These are phyloP conservation scores for Malus hybrid DNA, from an alignment of 331 rosid species.

Conservation along the genomic window DNA sequence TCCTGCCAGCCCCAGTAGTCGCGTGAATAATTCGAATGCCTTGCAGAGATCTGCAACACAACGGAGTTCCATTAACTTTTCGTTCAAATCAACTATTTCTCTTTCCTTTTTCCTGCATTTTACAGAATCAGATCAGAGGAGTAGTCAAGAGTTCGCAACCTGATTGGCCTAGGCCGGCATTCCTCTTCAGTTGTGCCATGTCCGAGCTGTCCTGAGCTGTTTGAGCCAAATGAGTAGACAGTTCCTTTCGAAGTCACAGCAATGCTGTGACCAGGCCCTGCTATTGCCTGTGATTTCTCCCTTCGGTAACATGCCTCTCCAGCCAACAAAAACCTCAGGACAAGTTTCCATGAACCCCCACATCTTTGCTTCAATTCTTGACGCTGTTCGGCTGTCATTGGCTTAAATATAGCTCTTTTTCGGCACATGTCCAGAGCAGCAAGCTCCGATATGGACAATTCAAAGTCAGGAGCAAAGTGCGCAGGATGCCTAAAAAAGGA, in stretches of 20 bases:
- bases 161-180: slow-evolving; percentile 69
- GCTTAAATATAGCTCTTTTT: slow-evolving; percentile 82
- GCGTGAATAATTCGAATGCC: slow-evolving; percentile 90
- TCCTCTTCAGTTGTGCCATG: slow-evolving; percentile 76
- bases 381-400: slow-evolving; percentile 64
- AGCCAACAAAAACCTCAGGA: slow-evolving; percentile 77
- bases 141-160: slow-evolving; percentile 38
- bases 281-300: slow-evolving; percentile 88
- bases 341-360: slow-evolving; percentile 99
- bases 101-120: slow-evolving; percentile 22
- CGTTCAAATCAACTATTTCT: slow-evolving; percentile 32
- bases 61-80: slow-evolving; percentile 39
- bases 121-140: slow-evolving; percentile 11
- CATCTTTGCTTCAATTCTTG: slow-evolving; percentile 70
- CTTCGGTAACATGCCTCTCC: slow-evolving; percentile 93
- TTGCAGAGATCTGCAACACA: slow-evolving; percentile 79
- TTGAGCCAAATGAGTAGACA: slow-evolving; percentile 88
- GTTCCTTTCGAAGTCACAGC: slow-evolving; percentile 82
- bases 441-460: slow-evolving; percentile 69
- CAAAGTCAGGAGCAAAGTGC: slow-evolving; percentile 71
- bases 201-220: slow-evolving; percentile 91
- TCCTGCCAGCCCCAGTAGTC: slow-evolving; percentile 78
- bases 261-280: slow-evolving; percentile 97
- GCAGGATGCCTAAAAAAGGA: slow-evolving; percentile 90
- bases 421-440: slow-evolving; percentile 93